Conservation (phyloP, 1,139 yeast species). For the Yamadazyma membranifaciens region DNA sequence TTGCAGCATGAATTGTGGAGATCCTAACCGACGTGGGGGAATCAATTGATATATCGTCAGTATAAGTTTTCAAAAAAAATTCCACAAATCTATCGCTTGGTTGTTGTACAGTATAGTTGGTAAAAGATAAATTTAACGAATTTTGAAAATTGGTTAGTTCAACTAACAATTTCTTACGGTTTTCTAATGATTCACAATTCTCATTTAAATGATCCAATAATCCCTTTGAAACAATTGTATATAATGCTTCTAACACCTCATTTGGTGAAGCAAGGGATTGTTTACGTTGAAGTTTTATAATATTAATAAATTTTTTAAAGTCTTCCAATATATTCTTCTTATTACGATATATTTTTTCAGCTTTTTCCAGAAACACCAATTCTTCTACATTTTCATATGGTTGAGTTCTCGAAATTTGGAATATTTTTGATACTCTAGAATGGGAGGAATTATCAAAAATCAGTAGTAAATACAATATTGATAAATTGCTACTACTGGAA, state of each 20-base stretch:
- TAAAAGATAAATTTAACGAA: slow-evolving; percentile 24
- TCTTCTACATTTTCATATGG: slow-evolving; percentile 16
- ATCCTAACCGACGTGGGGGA: slow-evolving; percentile 39
- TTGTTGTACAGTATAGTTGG: slow-evolving; percentile 14
- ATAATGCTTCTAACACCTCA: slow-evolving; percentile 19
- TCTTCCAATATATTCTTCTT: slow-evolving; percentile 4
- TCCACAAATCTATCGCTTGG: slow-evolving; percentile 26
- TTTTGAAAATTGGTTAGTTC: slow-evolving; percentile 26
- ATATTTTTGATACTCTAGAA: slow-evolving; percentile 26
- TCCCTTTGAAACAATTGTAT: slow-evolving; percentile 17
- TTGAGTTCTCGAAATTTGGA: slow-evolving; percentile 17
- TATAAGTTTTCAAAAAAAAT: slow-evolving; percentile 45
- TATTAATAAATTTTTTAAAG: slow-evolving; percentile 13
- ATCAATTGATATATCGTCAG: slow-evolving; percentile 36
- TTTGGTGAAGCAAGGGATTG: slow-evolving; percentile 16
- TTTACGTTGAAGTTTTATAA: slow-evolving; percentile 15
- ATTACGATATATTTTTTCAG: slow-evolving; percentile 10
- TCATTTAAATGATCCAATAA: slow-evolving; percentile 24
- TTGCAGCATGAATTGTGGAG: slow-evolving; percentile 70
- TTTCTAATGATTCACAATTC: slow-evolving; percentile 9
- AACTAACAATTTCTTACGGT: slow-evolving; percentile 15
- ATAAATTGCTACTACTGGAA: slow-evolving; percentile 33
- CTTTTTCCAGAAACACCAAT: slow-evolving; percentile 11
- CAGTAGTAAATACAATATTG: slow-evolving; percentile 28
- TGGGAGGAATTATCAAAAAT: slow-evolving; percentile 24